Evolutionary conservation across 2,329 filamentous ascomycete genomes (phyloP), one percentile per base, ranked within the genome.

Genomic region (Sphaerulina vaccinii): DNA sequence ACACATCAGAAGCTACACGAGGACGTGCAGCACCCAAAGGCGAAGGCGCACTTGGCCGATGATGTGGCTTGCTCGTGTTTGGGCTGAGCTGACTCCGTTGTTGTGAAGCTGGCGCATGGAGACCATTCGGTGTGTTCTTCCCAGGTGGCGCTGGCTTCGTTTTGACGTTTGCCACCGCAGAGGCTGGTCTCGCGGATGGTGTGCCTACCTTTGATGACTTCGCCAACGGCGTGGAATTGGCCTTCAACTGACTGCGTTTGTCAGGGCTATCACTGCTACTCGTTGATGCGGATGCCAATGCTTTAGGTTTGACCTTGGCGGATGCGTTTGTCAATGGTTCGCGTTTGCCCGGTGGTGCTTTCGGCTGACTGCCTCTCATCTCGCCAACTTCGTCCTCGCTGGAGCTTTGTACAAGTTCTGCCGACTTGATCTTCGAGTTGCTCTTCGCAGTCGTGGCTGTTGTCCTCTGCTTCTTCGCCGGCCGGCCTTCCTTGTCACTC

Each of bases 11-110:
- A 22, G 79, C 78, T 64, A 82, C 83, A 54, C 81, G 76, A 5
- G 81, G 81, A 18, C 80, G 80, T 2, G 82, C 83, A 5, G 79
- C 80, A 8, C 79, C 81, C 9, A 84, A 75, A 10, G 81, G 81
- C 13, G 82, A 84, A 2, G 81, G 81, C 47, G 84, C 84, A 62
- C 77, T 79, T 1, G 82, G 80, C 36, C 79, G 81, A 54, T 73
- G 82, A 70, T 72, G 43, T 60, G 69, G 44, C 63, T 65, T 64
- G 61, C 65, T 56, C 63, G 72, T 50, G 61, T 66, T 56, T 64
- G 72, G 51, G 66, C 73, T 68, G 29, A 70, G 63, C 36, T 68
- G 65, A 41, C 61, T 62, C 54, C 72, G 71, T 32, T 62, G 60
- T 55, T 64, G 56, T 16, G 63, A 58, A 27, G 54, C 52, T 21